These are phyloP conservation scores for Naganishia cerealis DNA, from an alignment of 1,284 basidiomycete genomes.

Conservation along the genomic window DNA sequence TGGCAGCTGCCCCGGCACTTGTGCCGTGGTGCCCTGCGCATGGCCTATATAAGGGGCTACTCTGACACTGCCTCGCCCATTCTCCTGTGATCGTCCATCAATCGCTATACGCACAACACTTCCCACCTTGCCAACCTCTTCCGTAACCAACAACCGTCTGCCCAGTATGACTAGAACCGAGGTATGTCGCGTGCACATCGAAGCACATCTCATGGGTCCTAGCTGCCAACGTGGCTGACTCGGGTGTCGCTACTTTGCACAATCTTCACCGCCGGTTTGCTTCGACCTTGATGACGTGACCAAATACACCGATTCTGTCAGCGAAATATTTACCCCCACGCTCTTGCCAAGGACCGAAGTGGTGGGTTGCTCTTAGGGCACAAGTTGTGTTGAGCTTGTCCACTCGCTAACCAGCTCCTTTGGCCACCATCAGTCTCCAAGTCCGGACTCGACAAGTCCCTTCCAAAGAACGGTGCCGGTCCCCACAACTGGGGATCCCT, in stretches of 20 bases:
- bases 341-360: constrained; percentile 66
- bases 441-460: constrained; percentile 68
- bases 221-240: constrained; percentile 6
- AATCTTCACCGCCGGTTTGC: not conserved
- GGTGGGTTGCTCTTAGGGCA: constrained; percentile 2
- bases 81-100: not conserved
- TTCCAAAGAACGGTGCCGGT: constrained; percentile 77
- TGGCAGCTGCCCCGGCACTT: not conserved
- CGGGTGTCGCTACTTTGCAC: not conserved
- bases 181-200: constrained; percentile 42
- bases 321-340: constrained; percentile 67
- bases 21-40: not conserved
- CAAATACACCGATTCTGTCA: constrained; percentile 32
- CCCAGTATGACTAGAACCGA: constrained; percentile 71
- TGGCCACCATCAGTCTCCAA: constrained; percentile 62
- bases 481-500: constrained; percentile 79
- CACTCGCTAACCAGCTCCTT: not conserved
- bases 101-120: not conserved
- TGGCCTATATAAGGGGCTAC: constrained; percentile 6
- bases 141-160: not conserved
- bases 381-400: not conserved
- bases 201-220: not conserved
- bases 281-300: not conserved
- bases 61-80: not conserved
- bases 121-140: not conserved